Evolutionary conservation across 73 alveolate genomes (phyloP).

Genomic region (Tetrahymena borealis): DNA sequence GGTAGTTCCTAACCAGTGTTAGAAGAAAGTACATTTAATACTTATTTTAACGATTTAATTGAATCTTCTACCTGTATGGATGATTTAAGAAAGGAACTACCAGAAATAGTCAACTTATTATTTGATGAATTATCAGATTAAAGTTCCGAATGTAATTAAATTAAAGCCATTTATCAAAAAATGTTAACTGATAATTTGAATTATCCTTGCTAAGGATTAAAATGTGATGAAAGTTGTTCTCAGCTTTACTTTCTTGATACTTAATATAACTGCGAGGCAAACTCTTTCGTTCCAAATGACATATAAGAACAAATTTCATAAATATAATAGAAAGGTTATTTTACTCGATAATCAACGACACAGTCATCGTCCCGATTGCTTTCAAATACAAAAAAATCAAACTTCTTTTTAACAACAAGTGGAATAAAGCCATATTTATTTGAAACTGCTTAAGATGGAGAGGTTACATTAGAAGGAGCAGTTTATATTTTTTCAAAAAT

Average conservation of each 20-base stretch:
- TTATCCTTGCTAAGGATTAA: neutral
- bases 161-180: neutral
- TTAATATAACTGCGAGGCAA: neutral
- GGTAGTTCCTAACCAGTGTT: neutral
- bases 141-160: neutral
- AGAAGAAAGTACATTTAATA: neutral
- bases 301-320: neutral
- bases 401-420: neutral
- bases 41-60: neutral
- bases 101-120: neutral
- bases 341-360: neutral
- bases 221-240: neutral
- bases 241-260: neutral
- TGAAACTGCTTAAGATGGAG: neutral
- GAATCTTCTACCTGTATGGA: neutral
- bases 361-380: neutral
- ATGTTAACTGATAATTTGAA: neutral
- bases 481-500: neutral
- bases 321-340: neutral
- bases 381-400: neutral
- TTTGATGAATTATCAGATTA: neutral
- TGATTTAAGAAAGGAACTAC: neutral
- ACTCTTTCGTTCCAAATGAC: neutral
- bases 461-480: neutral
- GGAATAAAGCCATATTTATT: neutral